A percentile compares a stretch with the other conserved stretches of the same genome.
Evolutionary conservation across 148 eudicot species (phyloP).

Genomic region (Mesembryanthemum crystallinum): DNA sequence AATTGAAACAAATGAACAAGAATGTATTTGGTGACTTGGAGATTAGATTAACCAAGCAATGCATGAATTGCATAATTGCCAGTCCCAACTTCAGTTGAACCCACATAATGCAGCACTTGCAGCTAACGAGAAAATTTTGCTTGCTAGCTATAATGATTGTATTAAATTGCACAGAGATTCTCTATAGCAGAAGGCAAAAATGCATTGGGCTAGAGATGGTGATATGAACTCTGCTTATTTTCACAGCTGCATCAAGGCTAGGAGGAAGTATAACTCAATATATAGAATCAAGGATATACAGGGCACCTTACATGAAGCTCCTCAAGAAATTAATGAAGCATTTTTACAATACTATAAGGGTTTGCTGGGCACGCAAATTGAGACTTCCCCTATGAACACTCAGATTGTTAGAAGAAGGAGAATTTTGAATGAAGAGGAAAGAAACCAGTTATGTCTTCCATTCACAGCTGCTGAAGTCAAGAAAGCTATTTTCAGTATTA

Average conservation of each 20-base stretch:
- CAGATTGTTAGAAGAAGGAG: not conserved
- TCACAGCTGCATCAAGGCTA: no score
- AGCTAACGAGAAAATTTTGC: not conserved
- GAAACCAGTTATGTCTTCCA: not conserved
- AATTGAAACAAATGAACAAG: no score
- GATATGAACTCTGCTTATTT: not conserved
- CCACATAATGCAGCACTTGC: no score
- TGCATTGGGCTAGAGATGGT: not conserved
- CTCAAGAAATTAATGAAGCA: not conserved
- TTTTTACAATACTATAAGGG: not conserved
- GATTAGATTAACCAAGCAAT: no score
- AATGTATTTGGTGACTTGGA: no score
- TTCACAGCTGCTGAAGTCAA: not conserved
- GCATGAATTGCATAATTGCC: no score
- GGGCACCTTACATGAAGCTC: not conserved
- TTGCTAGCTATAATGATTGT: not conserved
- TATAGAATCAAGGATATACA: no score
- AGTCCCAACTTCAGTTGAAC: no score
- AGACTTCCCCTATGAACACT: not conserved
- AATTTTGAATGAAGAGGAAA: not conserved
- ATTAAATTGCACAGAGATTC: not conserved
- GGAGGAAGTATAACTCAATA: no score
- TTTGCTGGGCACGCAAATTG: not conserved
- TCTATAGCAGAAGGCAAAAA: not conserved
- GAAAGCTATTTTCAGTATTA: no score